These are phyloP conservation scores for Luvunga scandens DNA, from an alignment of 345 rosid genomes.

Conservation along the genomic window DNA sequence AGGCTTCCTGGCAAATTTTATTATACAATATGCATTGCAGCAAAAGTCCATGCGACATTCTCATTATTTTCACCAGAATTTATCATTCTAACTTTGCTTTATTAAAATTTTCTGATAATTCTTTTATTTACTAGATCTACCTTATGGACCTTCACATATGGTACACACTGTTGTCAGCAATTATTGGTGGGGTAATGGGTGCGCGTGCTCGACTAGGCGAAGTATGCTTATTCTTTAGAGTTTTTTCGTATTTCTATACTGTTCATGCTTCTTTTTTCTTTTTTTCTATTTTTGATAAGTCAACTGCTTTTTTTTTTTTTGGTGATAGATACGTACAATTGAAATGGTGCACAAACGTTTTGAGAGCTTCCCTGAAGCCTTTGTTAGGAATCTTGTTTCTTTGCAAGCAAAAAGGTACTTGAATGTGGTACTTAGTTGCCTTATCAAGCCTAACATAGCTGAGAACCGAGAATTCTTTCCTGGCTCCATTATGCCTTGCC, in stretches of 20 bases:
- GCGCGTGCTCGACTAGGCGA: conserved; percentile 97
- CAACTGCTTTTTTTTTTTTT: conserved; percentile 11
- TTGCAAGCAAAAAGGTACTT: conserved; percentile 13
- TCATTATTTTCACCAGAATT: background rate
- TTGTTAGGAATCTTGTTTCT: conserved; percentile 81
- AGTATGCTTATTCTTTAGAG: conserved; percentile 38
- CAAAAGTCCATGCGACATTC: background rate
- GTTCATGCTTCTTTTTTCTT: background rate
- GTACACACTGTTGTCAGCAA: conserved; percentile 90
- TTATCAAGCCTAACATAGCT: background rate
- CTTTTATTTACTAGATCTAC: conserved; percentile 58
- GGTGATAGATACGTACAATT: conserved; percentile 73
- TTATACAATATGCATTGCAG: background rate
- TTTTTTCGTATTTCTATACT: background rate
- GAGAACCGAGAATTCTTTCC: background rate
- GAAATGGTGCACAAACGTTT: conserved; percentile 99
- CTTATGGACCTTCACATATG: conserved; percentile 95
- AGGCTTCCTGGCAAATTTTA: background rate
- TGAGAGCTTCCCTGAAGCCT: conserved; percentile 96
- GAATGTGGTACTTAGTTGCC: background rate
- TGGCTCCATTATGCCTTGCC: background rate
- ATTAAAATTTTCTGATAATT: background rate
- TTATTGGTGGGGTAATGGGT: conserved; percentile 98
- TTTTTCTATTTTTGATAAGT: background rate
- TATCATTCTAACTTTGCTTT: background rate